Evolutionary conservation across 1,139 yeast species (phyloP), one percentile per base, ranked within the genome.

Genomic region (Hanseniaspora uvarum): DNA sequence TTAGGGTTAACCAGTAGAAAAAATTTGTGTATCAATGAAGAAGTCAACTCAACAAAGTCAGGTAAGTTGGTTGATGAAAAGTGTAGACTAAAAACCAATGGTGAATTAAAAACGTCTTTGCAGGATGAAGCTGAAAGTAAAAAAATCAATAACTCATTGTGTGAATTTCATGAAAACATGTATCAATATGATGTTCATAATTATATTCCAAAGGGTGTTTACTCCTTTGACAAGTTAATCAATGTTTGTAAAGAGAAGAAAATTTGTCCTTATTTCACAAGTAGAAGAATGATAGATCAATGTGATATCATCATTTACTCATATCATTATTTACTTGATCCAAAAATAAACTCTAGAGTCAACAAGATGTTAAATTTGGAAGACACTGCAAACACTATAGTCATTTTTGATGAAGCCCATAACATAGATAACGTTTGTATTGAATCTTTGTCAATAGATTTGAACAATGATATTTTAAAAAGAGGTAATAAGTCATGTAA

Each of bases 391-490:
- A 50, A 50, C 21, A 79, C 95, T 56, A 92, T 92, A 57, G 86
- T 92, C 58, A 94, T 92, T 49, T 92, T 92, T 65, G 99, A 92
- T 70, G 99, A 92, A 70, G 98, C 98, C 52, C 99, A 92, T 69
- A 92, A 92, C 70, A 92, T 92, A 56, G 98, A 92, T 75, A 92
- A 92, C 73, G 99, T 92, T 56, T 92, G 98, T 72, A 92, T 92
- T 57, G 99, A 92, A 68, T 86, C 98, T 0, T 71, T 92, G 52
- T 87, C 96, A 12, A 76, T 92, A 54, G 98, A 94, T 65, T 76
- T 74, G 69, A 92, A 84, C 56, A 94, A 79, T 69, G 97, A 95
- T 69, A 81, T 79, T 62, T 74, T 81, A 70, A 83, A 79, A 63
- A 83, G 75, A 68, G 97, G 83, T 28, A 77, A 80, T 62, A 85